These are phyloP conservation scores for Allomyces macrogynus DNA, from an alignment of 192 early-diverging fungal genomes.

Conservation along the genomic window DNA sequence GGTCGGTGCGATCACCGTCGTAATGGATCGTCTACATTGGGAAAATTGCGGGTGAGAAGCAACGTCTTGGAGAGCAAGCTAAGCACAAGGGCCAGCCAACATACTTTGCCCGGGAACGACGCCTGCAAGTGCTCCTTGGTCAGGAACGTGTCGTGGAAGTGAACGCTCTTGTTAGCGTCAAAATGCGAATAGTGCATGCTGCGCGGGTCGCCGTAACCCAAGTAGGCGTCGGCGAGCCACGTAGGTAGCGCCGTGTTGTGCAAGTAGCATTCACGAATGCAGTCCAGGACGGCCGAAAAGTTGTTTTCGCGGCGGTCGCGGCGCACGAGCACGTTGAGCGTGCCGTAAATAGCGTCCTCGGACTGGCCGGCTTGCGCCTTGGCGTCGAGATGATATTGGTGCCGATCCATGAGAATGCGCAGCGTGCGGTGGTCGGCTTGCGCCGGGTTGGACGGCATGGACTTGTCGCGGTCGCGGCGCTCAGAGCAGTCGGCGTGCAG, in stretches of 20 bases:
- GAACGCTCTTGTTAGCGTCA: conserved; percentile 19
- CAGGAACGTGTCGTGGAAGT: conserved; percentile 79
- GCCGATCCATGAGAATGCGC: conserved; percentile 63
- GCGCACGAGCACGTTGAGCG: conserved; percentile 79
- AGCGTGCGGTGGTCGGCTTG: conserved; percentile 24
- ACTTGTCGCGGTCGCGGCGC: too few relatives aligned
- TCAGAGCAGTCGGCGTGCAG: too few relatives aligned
- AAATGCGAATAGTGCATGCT: conserved; percentile 51
- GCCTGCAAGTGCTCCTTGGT: conserved; percentile 52
- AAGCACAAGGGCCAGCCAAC: background rate
- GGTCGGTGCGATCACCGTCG: background rate
- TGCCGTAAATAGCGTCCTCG: conserved; percentile 40
- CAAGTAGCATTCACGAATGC: conserved; percentile 72
- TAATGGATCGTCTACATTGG: background rate
- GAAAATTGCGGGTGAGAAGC: too few relatives aligned
- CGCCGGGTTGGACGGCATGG: background rate
- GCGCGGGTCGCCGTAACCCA: conserved; percentile 87
- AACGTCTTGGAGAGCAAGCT: too few relatives aligned
- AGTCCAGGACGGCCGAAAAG: conserved; percentile 78
- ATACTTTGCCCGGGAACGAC: conserved; percentile 38
- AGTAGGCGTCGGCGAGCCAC: conserved; percentile 76
- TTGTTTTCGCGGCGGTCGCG: conserved; percentile 78
- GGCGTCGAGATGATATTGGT: conserved; percentile 46
- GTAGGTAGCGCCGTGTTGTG: conserved; percentile 62
- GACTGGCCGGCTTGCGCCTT: conserved; percentile 5